These are phyloP conservation scores for Apiosordaria backusii DNA, from an alignment of 495 filamentous ascomycete species.

Conservation along the genomic window DNA sequence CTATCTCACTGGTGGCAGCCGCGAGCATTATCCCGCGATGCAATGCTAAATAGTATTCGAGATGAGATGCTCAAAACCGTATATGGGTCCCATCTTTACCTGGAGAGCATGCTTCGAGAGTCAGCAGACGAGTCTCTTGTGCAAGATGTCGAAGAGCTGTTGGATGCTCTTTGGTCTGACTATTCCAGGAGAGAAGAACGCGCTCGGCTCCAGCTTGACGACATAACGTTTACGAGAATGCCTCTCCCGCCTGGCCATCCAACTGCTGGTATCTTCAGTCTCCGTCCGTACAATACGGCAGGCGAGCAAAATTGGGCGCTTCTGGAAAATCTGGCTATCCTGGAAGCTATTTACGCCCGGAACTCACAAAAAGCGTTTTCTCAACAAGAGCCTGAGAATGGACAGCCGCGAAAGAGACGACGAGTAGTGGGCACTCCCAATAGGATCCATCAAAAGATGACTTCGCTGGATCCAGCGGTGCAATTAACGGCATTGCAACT, in stretches of 20 bases:
- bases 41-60: slow-evolving; percentile 58
- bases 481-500: slow-evolving; percentile 71
- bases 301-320: slow-evolving; percentile 55
- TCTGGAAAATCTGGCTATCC: slow-evolving; percentile 47
- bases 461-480: slow-evolving; percentile 49
- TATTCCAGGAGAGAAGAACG: slow-evolving; percentile 68
- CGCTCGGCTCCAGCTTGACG: slow-evolving; percentile 72
- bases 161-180: slow-evolving; percentile 63
- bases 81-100: slow-evolving; percentile 59
- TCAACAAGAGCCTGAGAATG: slow-evolving; percentile 28
- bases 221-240: slow-evolving; percentile 56
- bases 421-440: slow-evolving; percentile 55
- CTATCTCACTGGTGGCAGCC: slow-evolving; percentile 70
- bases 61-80: slow-evolving; percentile 66
- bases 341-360: slow-evolving; percentile 44
- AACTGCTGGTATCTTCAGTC: slow-evolving; percentile 40
- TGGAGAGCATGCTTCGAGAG: slow-evolving; percentile 42
- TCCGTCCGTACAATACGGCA: slow-evolving; percentile 44
- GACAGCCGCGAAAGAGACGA: slow-evolving; percentile 59
- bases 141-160: slow-evolving; percentile 48
- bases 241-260: slow-evolving; percentile 33
- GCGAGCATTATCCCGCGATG: slow-evolving; percentile 63
- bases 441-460: slow-evolving; percentile 60
- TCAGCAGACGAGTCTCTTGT: slow-evolving; percentile 30
- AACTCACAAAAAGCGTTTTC: slow-evolving; percentile 25